Evolutionary conservation across 176 grass and related monocot genomes (phyloP), one percentile per base, ranked within the genome.

Genomic region (Dendrocalamus sinicus): DNA sequence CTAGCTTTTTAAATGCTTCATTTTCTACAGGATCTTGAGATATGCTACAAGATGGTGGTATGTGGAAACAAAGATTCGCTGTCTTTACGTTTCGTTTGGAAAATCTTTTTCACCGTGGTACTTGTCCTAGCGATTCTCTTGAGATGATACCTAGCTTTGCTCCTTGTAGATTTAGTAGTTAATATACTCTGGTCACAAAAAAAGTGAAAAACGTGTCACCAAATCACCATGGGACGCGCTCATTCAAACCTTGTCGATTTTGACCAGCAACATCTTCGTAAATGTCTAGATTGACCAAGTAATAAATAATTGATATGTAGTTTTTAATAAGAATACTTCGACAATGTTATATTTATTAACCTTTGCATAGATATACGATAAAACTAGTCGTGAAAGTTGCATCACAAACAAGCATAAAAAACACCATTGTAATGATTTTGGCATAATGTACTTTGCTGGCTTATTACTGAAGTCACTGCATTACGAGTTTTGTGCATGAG

Each of bases 41-140:
- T 81, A 52, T 88, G 76, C 76, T 81, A 64, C 81, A 69, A 46
- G 76, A 80, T 91, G 72, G 39, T 80, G 88, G 89, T 91, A 91
- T 63, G 89, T 91, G 81, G 86, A 88, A 85, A 72, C 37, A 71
- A 73, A 76, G 46, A 57, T 85, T 76, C 55, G 78, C 28, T 85
- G 53, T 75, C 57, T 78, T 64, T 44, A 53, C 7, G 13, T 81
- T 88, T 85, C 17, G 3, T 81, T 76, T 1, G 3, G 39, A 60
- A 88, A 84, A 26, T 17, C 4, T 15, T 52, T 52, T 80, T 68
- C 13, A 71, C 11, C 19, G 5, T 80, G 51, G 17, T 63, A 64
- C 14, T 75, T 84, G 26, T 14, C 79, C 35, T 67, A 75, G 60
- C 0, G 17, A 51, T n/a, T 5, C 14, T 77, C 53, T 24, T 10